phyloP scores from a whole-genome alignment of 179 eudicot genomes.

The Spinacia oleracea region DNA sequence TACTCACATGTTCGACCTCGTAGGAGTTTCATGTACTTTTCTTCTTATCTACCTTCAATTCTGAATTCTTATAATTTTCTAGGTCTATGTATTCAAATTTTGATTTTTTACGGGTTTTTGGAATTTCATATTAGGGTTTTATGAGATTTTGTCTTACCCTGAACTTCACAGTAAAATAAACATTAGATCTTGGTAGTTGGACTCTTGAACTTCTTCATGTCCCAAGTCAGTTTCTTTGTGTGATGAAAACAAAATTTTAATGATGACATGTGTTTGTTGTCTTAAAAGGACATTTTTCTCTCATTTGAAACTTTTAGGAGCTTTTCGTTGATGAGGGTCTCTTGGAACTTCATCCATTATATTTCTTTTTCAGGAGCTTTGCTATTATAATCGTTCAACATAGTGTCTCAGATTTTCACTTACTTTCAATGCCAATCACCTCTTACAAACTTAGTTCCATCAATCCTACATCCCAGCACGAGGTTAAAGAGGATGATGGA shows the following conservation, averaged over 20 bases:
- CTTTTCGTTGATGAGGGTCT: neutral
- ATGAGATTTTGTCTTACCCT: neutral
- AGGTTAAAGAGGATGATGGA: conserved; percentile 46
- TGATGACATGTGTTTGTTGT: neutral
- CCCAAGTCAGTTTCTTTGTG: neutral
- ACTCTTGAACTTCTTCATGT: neutral
- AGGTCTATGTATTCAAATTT: too few species aligned
- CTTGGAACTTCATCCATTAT: neutral
- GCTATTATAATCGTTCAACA: neutral
- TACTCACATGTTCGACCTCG: too few species aligned
- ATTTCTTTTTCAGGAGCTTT: neutral
- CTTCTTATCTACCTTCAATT: too few species aligned
- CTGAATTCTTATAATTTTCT: too few species aligned
- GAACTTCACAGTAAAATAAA: neutral
- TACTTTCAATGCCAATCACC: conserved; percentile 65
- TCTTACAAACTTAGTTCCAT: conserved; percentile 56
- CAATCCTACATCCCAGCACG: conserved; percentile 52
- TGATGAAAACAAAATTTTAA: neutral
- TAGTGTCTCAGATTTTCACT: conserved; percentile 32
- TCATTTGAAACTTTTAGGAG: neutral
- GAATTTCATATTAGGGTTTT: too few species aligned
- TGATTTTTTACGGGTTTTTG: too few species aligned
- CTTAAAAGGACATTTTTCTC: neutral
- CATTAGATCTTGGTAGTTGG: neutral
- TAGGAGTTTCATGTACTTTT: too few species aligned